phyloP scores from a whole-genome alignment of 2,329 filamentous ascomycete species.

The Colletotrichum lupini region DNA sequence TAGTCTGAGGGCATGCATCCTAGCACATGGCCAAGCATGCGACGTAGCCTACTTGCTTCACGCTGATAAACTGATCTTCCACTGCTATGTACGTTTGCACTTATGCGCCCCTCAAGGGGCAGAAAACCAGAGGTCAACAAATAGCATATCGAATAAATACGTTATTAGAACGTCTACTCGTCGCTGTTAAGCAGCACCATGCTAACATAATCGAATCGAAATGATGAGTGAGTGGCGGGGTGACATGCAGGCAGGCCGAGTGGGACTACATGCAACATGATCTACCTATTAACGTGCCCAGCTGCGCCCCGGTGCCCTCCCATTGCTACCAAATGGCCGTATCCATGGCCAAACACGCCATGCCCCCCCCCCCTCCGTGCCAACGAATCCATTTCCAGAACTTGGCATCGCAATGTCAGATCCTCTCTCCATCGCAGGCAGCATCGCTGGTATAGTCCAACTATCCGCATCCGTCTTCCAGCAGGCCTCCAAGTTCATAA shows the following conservation, averaged over 20 bases:
- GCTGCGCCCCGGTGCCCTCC: not conserved
- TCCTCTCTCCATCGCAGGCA: not conserved
- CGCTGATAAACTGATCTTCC: no score
- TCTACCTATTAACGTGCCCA: not conserved
- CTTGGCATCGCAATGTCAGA: not conserved
- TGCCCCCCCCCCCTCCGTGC: no score
- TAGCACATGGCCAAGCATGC: no score
- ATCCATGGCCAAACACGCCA: not conserved
- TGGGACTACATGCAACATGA: not conserved
- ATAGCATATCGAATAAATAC: no score
- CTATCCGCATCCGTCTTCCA: not conserved
- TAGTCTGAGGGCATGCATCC: no score
- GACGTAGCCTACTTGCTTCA: no score
- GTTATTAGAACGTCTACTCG: no score
- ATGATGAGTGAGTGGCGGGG: not conserved
- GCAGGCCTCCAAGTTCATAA: not conserved
- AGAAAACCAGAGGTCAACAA: no score
- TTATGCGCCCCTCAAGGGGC: no score
- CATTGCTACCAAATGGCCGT: not conserved
- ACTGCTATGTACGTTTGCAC: no score
- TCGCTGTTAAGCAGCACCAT: no score
- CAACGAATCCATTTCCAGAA: no score
- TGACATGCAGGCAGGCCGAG: not conserved
- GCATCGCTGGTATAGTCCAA: not conserved
- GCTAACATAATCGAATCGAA: not conserved